Conservation (phyloP, 2,329 filamentous ascomycete genomes). For the Chaetomiaceae sp. region DNA sequence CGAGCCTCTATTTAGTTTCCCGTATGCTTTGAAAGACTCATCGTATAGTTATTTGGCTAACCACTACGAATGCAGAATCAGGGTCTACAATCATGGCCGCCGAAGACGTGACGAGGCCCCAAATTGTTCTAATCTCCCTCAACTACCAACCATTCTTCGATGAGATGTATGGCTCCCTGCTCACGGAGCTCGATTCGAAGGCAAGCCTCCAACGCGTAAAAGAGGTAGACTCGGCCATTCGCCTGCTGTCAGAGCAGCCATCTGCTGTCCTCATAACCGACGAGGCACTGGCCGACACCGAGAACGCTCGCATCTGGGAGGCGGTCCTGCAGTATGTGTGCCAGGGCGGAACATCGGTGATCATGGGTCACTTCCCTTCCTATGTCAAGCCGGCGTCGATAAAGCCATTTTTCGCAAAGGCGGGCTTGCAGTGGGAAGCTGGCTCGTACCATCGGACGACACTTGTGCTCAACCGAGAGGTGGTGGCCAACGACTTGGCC, state of each 20-base stretch:
- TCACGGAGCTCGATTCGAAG: neutral
- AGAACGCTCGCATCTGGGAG: neutral
- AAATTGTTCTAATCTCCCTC: neutral
- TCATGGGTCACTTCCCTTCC: neutral
- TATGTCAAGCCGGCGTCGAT: neutral
- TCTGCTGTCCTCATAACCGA: neutral
- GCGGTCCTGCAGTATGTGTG: neutral
- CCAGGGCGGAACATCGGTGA: neutral
- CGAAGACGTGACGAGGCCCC: too few species aligned
- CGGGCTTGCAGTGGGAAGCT: neutral
- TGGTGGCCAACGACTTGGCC: neutral
- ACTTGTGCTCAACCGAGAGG: neutral
- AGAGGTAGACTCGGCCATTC: neutral
- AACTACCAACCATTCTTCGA: neutral
- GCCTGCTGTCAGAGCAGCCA: neutral
- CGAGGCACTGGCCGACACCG: neutral
- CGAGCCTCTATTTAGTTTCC: too few species aligned
- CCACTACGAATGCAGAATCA: too few species aligned
- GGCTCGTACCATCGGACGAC: neutral
- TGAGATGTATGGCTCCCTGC: neutral
- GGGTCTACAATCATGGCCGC: too few species aligned
- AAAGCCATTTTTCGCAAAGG: neutral
- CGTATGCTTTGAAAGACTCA: too few species aligned
- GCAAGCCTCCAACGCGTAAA: neutral
- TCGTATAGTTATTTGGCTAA: too few species aligned